A percentile compares a stretch with the other conserved stretches of the same genome.
Evolutionary conservation across 257 asterid genomes (phyloP).

Genomic region (Solanum medicagineum): DNA sequence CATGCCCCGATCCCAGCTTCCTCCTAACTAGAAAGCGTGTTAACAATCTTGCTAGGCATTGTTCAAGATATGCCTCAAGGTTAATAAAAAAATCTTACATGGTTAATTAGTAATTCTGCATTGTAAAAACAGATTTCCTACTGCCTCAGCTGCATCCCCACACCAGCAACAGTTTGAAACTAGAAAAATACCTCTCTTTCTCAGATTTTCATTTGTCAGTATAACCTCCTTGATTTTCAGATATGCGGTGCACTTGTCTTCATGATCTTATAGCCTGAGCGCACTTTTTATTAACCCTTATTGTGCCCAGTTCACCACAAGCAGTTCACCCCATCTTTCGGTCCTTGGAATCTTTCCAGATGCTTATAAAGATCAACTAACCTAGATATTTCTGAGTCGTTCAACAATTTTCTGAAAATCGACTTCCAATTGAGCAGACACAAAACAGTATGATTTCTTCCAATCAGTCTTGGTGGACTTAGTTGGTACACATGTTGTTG

Average conservation of each 20-base stretch:
- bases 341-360: neutral
- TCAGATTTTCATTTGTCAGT: neutral
- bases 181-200: neutral
- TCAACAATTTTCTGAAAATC: neutral
- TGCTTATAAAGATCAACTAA: neutral
- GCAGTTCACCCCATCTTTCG: neutral
- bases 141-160: neutral
- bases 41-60: neutral
- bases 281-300: neutral
- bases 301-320: neutral
- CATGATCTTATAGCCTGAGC: neutral
- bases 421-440: neutral
- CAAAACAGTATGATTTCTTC: neutral
- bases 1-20: neutral
- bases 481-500: neutral
- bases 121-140: neutral
- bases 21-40: neutral
- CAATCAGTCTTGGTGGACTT: neutral
- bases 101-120: neutral
- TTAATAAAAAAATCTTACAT: too few species aligned
- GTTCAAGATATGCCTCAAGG: too few species aligned
- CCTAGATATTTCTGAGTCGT: neutral
- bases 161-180: neutral
- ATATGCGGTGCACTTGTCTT: neutral
- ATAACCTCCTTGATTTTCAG: neutral